Conservation (phyloP, 768 basidiomycete species). For the Tricholoma matsutake region DNA sequence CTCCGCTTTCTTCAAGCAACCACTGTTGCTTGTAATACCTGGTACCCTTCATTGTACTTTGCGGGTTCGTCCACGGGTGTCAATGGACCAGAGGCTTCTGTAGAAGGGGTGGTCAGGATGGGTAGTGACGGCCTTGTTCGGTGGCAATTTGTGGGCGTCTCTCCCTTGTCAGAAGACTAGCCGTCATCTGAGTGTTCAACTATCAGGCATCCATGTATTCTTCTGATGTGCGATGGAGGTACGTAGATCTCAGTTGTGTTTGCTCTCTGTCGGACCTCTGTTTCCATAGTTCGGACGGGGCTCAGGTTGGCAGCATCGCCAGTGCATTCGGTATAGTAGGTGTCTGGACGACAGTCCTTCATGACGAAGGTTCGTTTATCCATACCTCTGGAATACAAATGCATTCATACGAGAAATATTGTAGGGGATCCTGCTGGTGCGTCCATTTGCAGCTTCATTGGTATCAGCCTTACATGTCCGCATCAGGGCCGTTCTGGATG, state of each 20-base stretch:
- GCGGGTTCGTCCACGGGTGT: constrained; percentile 42
- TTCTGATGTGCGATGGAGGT: constrained; percentile 38
- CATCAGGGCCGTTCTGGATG: constrained; percentile 68
- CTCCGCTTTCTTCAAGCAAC: constrained; percentile 25
- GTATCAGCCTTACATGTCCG: not conserved
- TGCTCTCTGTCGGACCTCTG: not conserved
- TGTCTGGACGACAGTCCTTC: constrained; percentile 61
- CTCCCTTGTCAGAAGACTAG: constrained; percentile 3
- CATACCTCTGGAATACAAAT: not conserved
- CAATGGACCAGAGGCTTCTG: constrained; percentile 39
- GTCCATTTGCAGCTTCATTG: constrained; percentile 12
- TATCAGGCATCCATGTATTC: constrained; percentile 53
- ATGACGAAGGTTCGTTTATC: constrained; percentile 46
- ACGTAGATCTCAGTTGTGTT: not conserved
- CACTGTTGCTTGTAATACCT: constrained; percentile 13
- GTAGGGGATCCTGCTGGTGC: constrained; percentile 67
- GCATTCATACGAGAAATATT: not conserved
- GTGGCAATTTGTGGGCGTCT: constrained; percentile 57
- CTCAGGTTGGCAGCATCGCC: constrained; percentile 62
- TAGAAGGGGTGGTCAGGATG: constrained; percentile 53
- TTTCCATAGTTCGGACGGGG: constrained; percentile 54
- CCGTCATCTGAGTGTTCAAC: too few species aligned
- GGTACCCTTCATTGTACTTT: constrained; percentile 47
- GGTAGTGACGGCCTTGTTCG: constrained; percentile 42
- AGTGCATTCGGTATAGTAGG: constrained; percentile 76